phyloP scores from a whole-genome alignment of 2,329 filamentous ascomycete genomes.

The Colletotrichum cereale region DNA sequence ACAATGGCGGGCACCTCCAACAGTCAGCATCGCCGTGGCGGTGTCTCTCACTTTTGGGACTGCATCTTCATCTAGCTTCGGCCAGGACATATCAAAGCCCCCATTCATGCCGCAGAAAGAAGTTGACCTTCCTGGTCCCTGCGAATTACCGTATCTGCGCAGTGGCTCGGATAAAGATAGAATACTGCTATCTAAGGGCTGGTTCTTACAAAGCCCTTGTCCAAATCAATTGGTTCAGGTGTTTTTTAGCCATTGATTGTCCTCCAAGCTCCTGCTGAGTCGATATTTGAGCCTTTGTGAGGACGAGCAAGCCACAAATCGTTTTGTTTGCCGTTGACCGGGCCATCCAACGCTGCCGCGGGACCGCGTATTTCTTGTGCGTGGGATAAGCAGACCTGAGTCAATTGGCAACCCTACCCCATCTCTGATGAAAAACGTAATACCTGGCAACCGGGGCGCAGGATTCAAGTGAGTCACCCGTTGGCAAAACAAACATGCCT shows the following conservation, averaged over 20 bases:
- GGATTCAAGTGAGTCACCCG: background rate
- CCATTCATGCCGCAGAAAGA: background rate
- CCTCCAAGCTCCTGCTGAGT: background rate
- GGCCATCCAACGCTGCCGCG: background rate
- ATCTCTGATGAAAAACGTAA: background rate
- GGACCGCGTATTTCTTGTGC: background rate
- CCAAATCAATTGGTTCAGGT: background rate
- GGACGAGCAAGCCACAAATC: background rate
- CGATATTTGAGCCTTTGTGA: background rate
- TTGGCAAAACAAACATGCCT: constrained; percentile 1
- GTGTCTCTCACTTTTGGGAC: background rate
- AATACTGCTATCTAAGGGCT: background rate
- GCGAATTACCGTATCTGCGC: background rate
- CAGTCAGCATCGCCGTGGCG: background rate
- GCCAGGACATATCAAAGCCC: background rate
- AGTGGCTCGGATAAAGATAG: background rate
- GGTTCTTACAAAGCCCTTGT: background rate
- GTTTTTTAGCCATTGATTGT: background rate
- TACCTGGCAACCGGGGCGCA: background rate
- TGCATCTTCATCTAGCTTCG: background rate
- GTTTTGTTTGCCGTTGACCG: background rate
- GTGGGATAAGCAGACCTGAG: background rate
- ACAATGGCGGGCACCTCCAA: background rate
- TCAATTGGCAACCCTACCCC: background rate
- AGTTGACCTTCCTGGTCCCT: too few species aligned